Evolutionary conservation across 305 asterid genomes (phyloP).

Genomic region (Fraxinus nigra): DNA sequence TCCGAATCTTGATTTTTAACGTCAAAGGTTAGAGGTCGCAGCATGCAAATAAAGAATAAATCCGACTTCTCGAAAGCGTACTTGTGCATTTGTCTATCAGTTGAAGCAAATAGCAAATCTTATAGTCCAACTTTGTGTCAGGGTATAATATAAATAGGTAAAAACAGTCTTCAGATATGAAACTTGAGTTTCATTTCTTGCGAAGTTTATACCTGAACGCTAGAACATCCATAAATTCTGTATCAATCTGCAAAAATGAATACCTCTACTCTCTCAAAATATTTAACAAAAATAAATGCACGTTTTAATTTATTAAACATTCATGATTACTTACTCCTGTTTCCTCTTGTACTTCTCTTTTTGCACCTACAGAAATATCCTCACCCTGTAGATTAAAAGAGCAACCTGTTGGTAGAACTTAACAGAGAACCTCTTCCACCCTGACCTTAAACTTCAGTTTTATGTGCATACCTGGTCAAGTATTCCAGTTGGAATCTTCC

Average conservation of each 20-base stretch:
- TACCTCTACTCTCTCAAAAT: slow-evolving; percentile 18
- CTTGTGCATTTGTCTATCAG: slow-evolving; percentile 63
- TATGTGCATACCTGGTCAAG: slow-evolving; percentile 55
- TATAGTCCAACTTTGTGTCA: not conserved
- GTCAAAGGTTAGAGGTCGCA: slow-evolving; percentile 59
- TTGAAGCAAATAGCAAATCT: not conserved
- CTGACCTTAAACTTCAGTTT: slow-evolving; percentile 13
- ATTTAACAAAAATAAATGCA: not conserved
- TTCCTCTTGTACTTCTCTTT: slow-evolving; percentile 81
- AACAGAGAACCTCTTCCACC: slow-evolving; percentile 1
- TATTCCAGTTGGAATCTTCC: slow-evolving; percentile 86
- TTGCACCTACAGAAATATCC: slow-evolving; percentile 58
- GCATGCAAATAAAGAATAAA: slow-evolving; percentile 55
- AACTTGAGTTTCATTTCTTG: not conserved
- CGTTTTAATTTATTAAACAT: slow-evolving; percentile 8
- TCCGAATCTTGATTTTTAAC: slow-evolving; percentile 67
- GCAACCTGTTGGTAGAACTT: not conserved
- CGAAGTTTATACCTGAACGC: slow-evolving; percentile 61
- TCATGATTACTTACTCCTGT: slow-evolving; percentile 60
- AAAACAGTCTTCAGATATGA: not conserved
- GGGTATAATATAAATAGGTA: not conserved
- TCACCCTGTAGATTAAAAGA: slow-evolving; percentile 55
- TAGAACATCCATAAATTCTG: slow-evolving; percentile 64
- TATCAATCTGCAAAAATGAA: slow-evolving; percentile 51
- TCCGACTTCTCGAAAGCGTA: slow-evolving; percentile 59